Evolutionary conservation across 2,329 filamentous ascomycete genomes (phyloP), one percentile per base, ranked within the genome.

Genomic region (Colletotrichum agaves): DNA sequence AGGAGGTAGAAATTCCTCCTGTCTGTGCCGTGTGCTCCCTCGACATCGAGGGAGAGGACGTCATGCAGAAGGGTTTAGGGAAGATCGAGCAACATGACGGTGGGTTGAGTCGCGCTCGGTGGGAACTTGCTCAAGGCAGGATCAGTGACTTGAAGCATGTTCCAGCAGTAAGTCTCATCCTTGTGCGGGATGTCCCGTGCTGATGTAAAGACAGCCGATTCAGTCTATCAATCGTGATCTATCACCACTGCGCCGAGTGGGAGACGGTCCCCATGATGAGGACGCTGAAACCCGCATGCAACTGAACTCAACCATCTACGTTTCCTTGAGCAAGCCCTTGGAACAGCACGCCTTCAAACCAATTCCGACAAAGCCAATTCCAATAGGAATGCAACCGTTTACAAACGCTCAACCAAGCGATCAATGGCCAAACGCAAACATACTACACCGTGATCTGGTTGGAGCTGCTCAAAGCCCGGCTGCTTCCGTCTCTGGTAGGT

Each of bases 321-420:
- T 88, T 6, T 82, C 83, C 37, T 80, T 85, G 4, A 75, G 76
- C 31, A 81, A 88, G 67, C 85, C 86, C 0, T 67, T 87, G 11
- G 79, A 82, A 13, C 75, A 79, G 10, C 76, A 78, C 4, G 77
- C 82, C 2, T 88, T 87, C 72, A 79, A 77, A 68, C 83, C 84
- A 2, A 81, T 79, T 59, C 80, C 78, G 4, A 78, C 83, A 11
- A 88, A 88, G 68, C 83, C 85, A 1, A 80, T 88, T 11, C 86
- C 86, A 0, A 66, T 71, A 13, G 83, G 81, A 74, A 85, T 85
- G 81, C 79, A 78, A 50, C 71, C 50, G 4, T 74, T 53, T 3
- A 49, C 19, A 8, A 17, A 23, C 8, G 1, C n/a, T 3, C 67
- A 72, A 73, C 2, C 71, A 73, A 13, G 73, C 58, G 15, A 66